Conservation (phyloP, 176 grass and related monocot species). For the Oryza glumipatula region DNA sequence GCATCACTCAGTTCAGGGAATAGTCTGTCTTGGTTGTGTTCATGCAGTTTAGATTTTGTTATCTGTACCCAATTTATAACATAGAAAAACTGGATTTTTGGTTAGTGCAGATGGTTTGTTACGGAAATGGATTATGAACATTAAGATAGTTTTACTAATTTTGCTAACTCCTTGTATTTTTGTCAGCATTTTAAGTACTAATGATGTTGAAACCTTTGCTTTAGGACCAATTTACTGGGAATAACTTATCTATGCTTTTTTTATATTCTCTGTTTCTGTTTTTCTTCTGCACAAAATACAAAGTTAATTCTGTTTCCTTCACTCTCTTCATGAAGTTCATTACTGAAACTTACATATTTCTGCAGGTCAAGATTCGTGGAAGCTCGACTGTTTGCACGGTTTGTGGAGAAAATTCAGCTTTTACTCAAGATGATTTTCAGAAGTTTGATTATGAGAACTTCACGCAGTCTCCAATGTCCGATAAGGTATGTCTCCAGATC, state of each 20-base stretch:
- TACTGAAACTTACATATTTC: constrained; percentile 10
- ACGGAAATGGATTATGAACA: constrained; percentile 11
- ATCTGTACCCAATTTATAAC: not conserved
- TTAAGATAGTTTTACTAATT: not conserved
- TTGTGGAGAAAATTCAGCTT: constrained; percentile 71
- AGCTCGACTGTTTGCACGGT: constrained; percentile 61
- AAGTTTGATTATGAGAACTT: constrained; percentile 91
- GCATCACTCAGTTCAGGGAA: not conserved
- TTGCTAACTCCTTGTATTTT: not conserved
- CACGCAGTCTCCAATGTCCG: constrained; percentile 90
- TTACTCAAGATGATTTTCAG: constrained; percentile 64
- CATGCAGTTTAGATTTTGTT: not conserved
- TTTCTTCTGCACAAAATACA: not conserved
- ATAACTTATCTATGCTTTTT: constrained; percentile 19
- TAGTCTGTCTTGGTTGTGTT: not conserved
- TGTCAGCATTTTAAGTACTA: not conserved
- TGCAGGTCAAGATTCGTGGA: constrained; percentile 87
- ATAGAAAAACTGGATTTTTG: not conserved
- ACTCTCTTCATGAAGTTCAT: not conserved
- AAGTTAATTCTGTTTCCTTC: not conserved
- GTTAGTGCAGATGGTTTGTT: not conserved
- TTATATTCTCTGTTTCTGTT: not conserved
- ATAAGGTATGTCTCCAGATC: constrained; percentile 53
- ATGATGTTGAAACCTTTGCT: not conserved
- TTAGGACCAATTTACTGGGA: not conserved